A percentile compares a stretch with the other conserved stretches of the same genome.
phyloP scores from a whole-genome alignment of 108 stramenopile genomes.

The Aureococcus anophagefferens region DNA sequence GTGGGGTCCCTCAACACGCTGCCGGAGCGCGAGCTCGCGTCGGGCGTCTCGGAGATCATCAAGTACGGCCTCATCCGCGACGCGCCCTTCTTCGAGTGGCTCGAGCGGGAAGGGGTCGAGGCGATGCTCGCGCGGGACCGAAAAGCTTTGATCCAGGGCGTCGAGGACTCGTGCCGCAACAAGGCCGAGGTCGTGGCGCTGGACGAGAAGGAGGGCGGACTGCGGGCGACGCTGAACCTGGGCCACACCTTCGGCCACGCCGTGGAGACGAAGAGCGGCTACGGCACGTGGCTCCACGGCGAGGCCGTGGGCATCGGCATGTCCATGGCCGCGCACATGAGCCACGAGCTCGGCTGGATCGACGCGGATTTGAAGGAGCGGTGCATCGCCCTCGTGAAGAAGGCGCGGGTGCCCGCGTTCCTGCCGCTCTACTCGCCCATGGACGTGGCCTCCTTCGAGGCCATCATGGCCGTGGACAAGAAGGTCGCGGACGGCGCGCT shows the following conservation, averaged over 20 bases:
- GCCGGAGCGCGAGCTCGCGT: slow-evolving; percentile 82
- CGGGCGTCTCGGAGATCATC: slow-evolving; percentile 84
- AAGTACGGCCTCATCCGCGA: slow-evolving; percentile 79
- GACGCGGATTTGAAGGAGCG: slow-evolving; percentile 49
- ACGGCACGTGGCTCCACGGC: slow-evolving; percentile 87
- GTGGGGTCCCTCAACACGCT: slow-evolving; percentile 31
- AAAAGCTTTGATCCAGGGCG: slow-evolving; percentile 61
- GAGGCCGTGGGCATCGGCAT: slow-evolving; percentile 94
- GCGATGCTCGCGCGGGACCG: slow-evolving; percentile 63
- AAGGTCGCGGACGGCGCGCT: slow-evolving; percentile 80
- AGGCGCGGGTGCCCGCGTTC: slow-evolving; percentile 57
- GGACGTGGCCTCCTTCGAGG: slow-evolving; percentile 56
- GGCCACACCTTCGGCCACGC: slow-evolving; percentile 99
- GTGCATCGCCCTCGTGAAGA: slow-evolving; percentile 51
- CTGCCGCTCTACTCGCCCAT: slow-evolving; percentile 69
- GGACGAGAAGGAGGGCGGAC: slow-evolving; percentile 82
- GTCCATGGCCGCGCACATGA: slow-evolving; percentile 87
- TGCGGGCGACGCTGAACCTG: slow-evolving; percentile 90
- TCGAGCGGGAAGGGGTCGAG: slow-evolving; percentile 73
- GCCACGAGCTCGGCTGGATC: slow-evolving; percentile 75
- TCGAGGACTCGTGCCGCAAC: slow-evolving; percentile 77
- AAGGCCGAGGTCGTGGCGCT: slow-evolving; percentile 90
- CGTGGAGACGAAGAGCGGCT: slow-evolving; percentile 86
- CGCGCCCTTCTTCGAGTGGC: slow-evolving; percentile 82
- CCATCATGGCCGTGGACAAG: slow-evolving; percentile 78